These are phyloP conservation scores for Paraconiothyrium sp. DNA, from an alignment of 2,329 filamentous ascomycete species.

Conservation along the genomic window DNA sequence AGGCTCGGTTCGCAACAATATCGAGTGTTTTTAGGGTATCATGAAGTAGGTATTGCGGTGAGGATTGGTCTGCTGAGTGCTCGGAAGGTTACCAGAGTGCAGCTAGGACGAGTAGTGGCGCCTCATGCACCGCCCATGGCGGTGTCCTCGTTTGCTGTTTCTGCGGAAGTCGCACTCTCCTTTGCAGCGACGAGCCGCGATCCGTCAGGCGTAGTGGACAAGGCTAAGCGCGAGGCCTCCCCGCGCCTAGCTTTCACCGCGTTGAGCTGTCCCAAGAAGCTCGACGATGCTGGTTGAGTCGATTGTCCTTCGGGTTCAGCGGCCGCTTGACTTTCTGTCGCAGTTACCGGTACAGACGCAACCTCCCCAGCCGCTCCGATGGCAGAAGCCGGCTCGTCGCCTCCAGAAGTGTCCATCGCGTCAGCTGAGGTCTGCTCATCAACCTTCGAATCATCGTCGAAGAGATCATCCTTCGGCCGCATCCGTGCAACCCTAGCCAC, in stretches of 20 bases:
- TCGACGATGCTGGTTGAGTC: slow-evolving; percentile 36
- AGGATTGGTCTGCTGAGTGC: background rate
- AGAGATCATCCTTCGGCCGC: slow-evolving; percentile 42
- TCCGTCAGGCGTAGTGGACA: slow-evolving; percentile 27
- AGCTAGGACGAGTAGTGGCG: background rate
- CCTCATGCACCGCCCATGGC: slow-evolving; percentile 26
- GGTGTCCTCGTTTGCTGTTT: slow-evolving; percentile 17
- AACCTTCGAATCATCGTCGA: slow-evolving; percentile 17
- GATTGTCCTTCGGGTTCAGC: slow-evolving; percentile 1
- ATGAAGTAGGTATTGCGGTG: background rate
- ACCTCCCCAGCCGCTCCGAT: slow-evolving; percentile 15
- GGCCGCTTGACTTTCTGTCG: slow-evolving; percentile 2
- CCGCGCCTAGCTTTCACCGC: slow-evolving; percentile 54
- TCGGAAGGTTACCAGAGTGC: background rate
- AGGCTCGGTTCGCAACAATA: background rate
- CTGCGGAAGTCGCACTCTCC: slow-evolving; percentile 2
- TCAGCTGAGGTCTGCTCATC: slow-evolving; percentile 17
- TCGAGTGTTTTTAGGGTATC: background rate
- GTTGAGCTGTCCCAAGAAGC: slow-evolving; percentile 54
- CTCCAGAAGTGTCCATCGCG: slow-evolving; percentile 9
- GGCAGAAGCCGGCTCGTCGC: slow-evolving; percentile 6
- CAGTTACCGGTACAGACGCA: background rate
- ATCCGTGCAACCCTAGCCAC: slow-evolving; percentile 72
- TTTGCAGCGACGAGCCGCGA: slow-evolving; percentile 26
- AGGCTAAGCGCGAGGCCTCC: slow-evolving; percentile 39